A percentile compares a stretch with the other conserved stretches of the same genome.
These are phyloP conservation scores for Trichoderma gracile DNA, from an alignment of 2,329 filamentous ascomycete genomes.

Conservation along the genomic window DNA sequence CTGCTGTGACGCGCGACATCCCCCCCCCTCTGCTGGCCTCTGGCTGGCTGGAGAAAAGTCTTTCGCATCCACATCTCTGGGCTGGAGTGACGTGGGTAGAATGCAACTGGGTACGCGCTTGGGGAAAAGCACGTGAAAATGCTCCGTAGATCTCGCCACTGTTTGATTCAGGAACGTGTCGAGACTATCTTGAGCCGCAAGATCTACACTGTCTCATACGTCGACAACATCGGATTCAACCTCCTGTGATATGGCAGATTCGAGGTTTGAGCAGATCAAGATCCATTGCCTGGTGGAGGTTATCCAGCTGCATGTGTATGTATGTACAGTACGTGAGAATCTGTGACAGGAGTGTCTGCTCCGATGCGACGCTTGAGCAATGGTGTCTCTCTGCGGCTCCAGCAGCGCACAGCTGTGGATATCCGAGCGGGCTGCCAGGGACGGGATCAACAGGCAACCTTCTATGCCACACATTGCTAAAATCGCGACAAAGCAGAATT, in stretches of 20 bases:
- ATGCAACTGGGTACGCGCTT: not conserved
- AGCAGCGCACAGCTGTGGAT: constrained; percentile 2
- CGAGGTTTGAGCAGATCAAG: too few relatives aligned
- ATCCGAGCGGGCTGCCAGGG: constrained; percentile 13
- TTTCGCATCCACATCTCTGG: constrained; percentile 15
- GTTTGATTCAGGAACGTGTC: not conserved
- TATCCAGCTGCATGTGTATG: too few relatives aligned
- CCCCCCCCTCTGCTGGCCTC: not conserved
- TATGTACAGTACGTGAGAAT: too few relatives aligned
- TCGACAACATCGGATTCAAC: too few relatives aligned
- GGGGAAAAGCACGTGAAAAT: constrained; percentile 20
- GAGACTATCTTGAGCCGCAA: too few relatives aligned
- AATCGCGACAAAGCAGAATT: not conserved
- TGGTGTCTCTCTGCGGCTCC: constrained; percentile 2
- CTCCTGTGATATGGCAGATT: too few relatives aligned
- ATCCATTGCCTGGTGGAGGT: too few relatives aligned
- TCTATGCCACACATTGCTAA: not conserved
- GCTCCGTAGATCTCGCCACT: not conserved
- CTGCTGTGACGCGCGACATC: constrained; percentile 21
- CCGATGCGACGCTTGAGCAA: not conserved
- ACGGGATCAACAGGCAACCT: not conserved
- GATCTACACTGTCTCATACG: too few relatives aligned
- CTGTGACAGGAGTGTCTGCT: not conserved
- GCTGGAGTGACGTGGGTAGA: constrained; percentile 5
- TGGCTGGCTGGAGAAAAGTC: constrained; percentile 1